Base-by-base conservation (phyloP, 1,284 basidiomycete species). In the Cutaneotrichosporon dermatis region DNA sequence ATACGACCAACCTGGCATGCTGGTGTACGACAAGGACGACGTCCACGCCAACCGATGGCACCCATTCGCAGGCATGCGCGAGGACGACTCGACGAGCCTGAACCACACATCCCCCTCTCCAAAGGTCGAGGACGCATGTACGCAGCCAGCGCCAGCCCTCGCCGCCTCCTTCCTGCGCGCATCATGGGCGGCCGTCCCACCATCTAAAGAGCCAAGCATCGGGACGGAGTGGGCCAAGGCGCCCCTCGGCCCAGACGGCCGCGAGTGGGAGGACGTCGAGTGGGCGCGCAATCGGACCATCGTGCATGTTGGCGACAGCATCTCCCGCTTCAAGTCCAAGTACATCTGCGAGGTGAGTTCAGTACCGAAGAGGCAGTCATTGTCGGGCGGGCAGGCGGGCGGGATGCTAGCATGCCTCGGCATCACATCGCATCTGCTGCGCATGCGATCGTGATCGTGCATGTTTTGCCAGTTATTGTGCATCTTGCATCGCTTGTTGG, bases 41-140 rank as follows among this genome's bases (percentile, higher is more conserved):
- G 36, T 48, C 7, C 62, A 63, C 54, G 46, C 36, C n/a, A 66
- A 63, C 51, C 62, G 65, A 3, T 66, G 65, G 65, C 57, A 39
- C 9, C 59, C 65, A 7, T 62, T 58, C n/a, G 41, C 35, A 4
- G n/a, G 34, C 15, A 34, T 46, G 16, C 36, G n/a, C 15, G 15
- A n/a, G 45, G 54, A 15, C n/a, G 43, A 44, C 10, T 10, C 45
- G 3, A 4, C 7, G 6, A 12, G 25, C 33, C 8, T 12, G 2
- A 4, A 25, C 25, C 0, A 46, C 16, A 34, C 8, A 8, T 8
- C 39, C 39, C 25, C 25, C 25, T 25, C 25, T 25, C 3, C 25
- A 2, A 25, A 25, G 2, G 3, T 3, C 25, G 2, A 40, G 4
- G 35, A n/a, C 15, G 42, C 12, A 25, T 51, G 12, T 12, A 11